Evolutionary conservation across 192 early-diverging fungal species (phyloP).

Genomic region (Podila clonocystis): DNA sequence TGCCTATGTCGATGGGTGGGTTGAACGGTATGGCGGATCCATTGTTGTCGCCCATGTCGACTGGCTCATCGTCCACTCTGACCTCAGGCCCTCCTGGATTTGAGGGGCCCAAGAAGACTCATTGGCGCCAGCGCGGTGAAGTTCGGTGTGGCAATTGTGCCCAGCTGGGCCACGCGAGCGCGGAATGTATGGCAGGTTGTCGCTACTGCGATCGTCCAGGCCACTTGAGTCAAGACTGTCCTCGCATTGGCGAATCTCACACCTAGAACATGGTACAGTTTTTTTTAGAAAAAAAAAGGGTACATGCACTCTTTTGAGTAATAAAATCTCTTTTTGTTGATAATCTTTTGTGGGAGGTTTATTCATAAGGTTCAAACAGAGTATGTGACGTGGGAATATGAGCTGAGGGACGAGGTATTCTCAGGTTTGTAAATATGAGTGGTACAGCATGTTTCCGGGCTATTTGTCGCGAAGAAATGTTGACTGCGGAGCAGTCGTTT

Average conservation of each 20-base stretch:
- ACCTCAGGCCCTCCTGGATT: conserved; percentile 26
- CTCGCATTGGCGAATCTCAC: conserved; percentile 8
- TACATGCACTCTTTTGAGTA: background rate
- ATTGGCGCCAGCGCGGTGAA: conserved; percentile 37
- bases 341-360: too few relatives aligned
- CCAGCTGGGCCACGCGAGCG: conserved; percentile 56
- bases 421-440: too few relatives aligned
- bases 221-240: conserved; percentile 55
- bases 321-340: background rate
- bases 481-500: too few relatives aligned
- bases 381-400: too few relatives aligned
- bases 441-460: too few relatives aligned
- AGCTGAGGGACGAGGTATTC: too few relatives aligned
- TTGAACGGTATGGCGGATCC: conserved; percentile 24
- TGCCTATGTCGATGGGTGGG: conserved; percentile 3
- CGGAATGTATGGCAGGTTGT: conserved; percentile 54
- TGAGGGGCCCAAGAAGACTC: conserved; percentile 27
- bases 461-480: too few relatives aligned
- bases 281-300: background rate
- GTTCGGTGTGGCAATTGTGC: conserved; percentile 64
- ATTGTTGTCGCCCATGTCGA: conserved; percentile 20
- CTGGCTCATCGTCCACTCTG: conserved; percentile 7
- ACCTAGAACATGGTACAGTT: background rate
- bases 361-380: too few relatives aligned
- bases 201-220: conserved; percentile 47